Evolutionary conservation across 768 basidiomycete species (phyloP), one percentile per base, ranked within the genome.

Genomic region (Termitomyces sp.): DNA sequence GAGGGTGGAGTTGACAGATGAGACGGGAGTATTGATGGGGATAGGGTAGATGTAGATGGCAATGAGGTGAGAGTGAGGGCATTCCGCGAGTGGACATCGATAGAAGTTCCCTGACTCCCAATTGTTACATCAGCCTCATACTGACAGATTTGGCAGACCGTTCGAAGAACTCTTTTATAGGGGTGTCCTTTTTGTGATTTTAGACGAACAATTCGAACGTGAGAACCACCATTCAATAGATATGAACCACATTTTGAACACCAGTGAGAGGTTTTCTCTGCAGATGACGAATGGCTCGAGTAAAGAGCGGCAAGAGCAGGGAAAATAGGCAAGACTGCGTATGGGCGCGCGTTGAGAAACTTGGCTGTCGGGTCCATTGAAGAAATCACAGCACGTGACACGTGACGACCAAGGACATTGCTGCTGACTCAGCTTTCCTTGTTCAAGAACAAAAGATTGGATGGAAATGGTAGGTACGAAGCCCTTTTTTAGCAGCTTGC

Each of bases 291-390:
- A 46, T 81, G 77, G 14, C 72, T 63, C 0, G 77, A 68, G 65
- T 90, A 87, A 28, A 86, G 72, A 39, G 88, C 86, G 14, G 89
- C 79, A 47, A 91, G 79, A 34, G 73, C 47, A 9, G 84, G 77
- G 2, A 86, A 84, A 37, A 80, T 61, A 3, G 79, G 59, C 27
- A 80, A 73, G 52, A 89, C 68, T 17, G 72, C 65, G 59, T 70
- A 73, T 16, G 86, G 75, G 17, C 88, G 64, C 12, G 76, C 69
- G 40, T 75, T 68, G 58, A 77, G 76, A 60, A 81, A 83, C 61
- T 72, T 77, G 52, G 68, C 51, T 2, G 82, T 77, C 17, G 62
- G 32, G 55, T 67, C 62, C 58, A 61, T 63, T n/a, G 21, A 35
- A 52, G 59, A 50, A 46, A 5, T 40, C 43, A 1, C 27, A 47